A percentile compares a stretch with the other conserved stretches of the same genome.
Conservation (phyloP, 495 filamentous ascomycete genomes). For the Penicillium argentinense region DNA sequence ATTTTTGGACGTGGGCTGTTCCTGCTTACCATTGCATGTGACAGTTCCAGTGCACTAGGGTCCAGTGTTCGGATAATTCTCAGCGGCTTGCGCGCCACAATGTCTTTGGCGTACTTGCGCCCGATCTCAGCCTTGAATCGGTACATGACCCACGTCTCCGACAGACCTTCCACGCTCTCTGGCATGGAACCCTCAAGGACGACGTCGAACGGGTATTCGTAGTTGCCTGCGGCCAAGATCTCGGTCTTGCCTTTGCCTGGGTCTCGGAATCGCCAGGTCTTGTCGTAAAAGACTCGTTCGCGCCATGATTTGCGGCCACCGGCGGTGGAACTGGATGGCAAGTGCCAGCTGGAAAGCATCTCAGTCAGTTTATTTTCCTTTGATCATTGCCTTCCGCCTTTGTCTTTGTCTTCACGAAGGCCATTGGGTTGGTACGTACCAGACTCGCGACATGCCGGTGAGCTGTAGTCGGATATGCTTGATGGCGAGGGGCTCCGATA, state of each 20-base stretch:
- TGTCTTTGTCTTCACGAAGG: not conserved
- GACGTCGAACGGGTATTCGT: slow-evolving; percentile 88
- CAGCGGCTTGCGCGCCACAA: slow-evolving; percentile 74
- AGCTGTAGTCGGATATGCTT: slow-evolving; percentile 72
- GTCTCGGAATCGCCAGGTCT: slow-evolving; percentile 55
- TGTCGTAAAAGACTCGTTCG: slow-evolving; percentile 56
- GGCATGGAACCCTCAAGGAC: slow-evolving; percentile 71
- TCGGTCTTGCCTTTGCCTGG: slow-evolving; percentile 54
- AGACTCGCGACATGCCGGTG: slow-evolving; percentile 67
- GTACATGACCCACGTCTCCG: slow-evolving; percentile 79
- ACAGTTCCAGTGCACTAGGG: slow-evolving; percentile 74
- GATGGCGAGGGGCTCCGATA: slow-evolving; percentile 65
- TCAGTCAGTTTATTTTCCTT: slow-evolving; percentile 13
- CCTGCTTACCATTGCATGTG: slow-evolving; percentile 80
- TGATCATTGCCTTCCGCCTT: not conserved
- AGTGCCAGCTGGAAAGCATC: slow-evolving; percentile 41
- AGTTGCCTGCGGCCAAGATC: slow-evolving; percentile 71
- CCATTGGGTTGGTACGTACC: no score
- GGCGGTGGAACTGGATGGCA: slow-evolving; percentile 43
- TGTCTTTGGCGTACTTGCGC: slow-evolving; percentile 76
- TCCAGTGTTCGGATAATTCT: slow-evolving; percentile 86
- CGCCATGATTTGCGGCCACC: slow-evolving; percentile 50
- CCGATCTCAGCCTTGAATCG: slow-evolving; percentile 85
- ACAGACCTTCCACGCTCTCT: slow-evolving; percentile 87
- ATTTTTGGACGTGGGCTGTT: no score